Conservation (phyloP, 2,329 filamentous ascomycete genomes). For the Penicillium sp. region DNA sequence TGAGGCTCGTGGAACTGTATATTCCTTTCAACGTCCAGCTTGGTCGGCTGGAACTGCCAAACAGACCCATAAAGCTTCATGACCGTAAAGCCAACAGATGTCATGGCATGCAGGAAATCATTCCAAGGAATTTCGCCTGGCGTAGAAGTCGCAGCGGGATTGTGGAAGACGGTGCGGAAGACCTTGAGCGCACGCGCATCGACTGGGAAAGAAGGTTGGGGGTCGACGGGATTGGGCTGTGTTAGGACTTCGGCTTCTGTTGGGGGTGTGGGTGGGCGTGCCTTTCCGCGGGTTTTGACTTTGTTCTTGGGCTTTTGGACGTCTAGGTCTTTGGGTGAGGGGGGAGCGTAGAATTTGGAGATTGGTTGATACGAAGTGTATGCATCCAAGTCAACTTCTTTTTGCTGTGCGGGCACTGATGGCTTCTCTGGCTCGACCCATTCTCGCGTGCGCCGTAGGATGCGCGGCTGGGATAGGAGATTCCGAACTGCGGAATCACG, state of each 20-base stretch:
- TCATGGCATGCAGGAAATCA: constrained; percentile 46
- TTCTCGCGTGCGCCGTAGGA: not conserved
- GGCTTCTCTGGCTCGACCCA: not conserved
- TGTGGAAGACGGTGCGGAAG: not conserved
- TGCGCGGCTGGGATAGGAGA: not conserved
- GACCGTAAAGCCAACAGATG: constrained; percentile 51
- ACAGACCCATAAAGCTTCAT: constrained; percentile 63
- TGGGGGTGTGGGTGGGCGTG: not conserved
- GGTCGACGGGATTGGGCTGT: not conserved
- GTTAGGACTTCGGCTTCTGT: not conserved
- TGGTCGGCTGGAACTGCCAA: constrained; percentile 59
- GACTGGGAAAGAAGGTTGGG: not conserved
- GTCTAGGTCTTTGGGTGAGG: not conserved
- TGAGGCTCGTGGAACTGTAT: constrained; percentile 67
- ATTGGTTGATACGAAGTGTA: not conserved
- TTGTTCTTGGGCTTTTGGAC: not conserved
- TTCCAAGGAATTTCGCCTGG: not conserved
- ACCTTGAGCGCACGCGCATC: not conserved
- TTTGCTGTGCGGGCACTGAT: not conserved
- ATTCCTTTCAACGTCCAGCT: constrained; percentile 45
- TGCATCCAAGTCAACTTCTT: not conserved
- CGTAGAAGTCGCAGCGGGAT: not conserved
- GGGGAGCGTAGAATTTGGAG: not conserved
- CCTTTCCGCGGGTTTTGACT: not conserved
- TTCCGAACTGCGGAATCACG: not conserved